Base-by-base conservation (phyloP, 1,284 basidiomycete species). In the Pseudozyma hubeiensis region DNA sequence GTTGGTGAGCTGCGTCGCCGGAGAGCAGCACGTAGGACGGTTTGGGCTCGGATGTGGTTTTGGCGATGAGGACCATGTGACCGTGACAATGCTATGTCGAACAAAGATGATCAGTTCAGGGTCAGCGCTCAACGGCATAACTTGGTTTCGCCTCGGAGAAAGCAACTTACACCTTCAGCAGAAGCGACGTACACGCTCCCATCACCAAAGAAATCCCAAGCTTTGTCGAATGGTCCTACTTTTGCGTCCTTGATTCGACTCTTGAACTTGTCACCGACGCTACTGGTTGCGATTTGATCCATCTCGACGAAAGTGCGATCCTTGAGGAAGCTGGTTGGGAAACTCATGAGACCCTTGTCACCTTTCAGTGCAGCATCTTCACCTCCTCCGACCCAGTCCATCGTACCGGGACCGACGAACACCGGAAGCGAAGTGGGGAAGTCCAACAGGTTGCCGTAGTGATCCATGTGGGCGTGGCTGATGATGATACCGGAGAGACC, bases 201-300 rank as follows among this genome's bases (percentile, higher is more conserved):
- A 49, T 67, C 64, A n/a, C 64, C 64, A 10, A 67, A 67, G 30
- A 45, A 58, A 17, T 62, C 58, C 51, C 40, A 58, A 8, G 59
- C 64, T 39, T 50, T 29, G 8, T 67, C 59, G 31, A 67, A 67
- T 0, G 59, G 64, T 11, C 64, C 64, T 5, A 58, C 37, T 10
- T 43, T 44, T 9, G 19, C 31, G 4, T 49, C 35, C 51, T 53
- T 61, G 45, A 61, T 34, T 4, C 55, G 40, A 4, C 7, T n/a
- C 24, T 40, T 53, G 43, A 60, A 19, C 19, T 30, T 34, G 3
- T 40, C 46, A 24, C 46, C 19, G 7, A 50, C 48, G 2, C 34
- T 35, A 5, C 51, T 53, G 9, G n/a, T 31, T 6, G 13, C 35
- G 29, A 61, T 33, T 8, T 44, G 14, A 24, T 56, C 41, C 48